phyloP scores from a whole-genome alignment of 176 grass and related monocot genomes.

The Pontederia crassipes region DNA sequence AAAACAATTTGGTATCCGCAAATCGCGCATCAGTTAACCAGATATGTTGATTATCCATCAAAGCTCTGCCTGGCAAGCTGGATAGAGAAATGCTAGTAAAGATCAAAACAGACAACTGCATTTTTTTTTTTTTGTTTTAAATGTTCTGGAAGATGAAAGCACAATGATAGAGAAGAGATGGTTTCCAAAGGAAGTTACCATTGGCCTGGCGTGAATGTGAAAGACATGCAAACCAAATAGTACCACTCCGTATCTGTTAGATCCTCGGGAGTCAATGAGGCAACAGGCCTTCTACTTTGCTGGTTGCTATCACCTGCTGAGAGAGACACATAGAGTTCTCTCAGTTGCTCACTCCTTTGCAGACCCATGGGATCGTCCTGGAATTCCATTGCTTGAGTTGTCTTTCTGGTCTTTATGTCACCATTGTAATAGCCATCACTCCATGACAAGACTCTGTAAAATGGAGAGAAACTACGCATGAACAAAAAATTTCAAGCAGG shows the following conservation, averaged over 20 bases:
- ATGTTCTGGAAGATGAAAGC: neutral
- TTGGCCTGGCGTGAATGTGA: constrained; percentile 48
- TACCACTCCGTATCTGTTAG: constrained; percentile 73
- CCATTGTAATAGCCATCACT: constrained; percentile 75
- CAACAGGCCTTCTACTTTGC: constrained; percentile 40
- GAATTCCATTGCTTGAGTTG: constrained; percentile 35
- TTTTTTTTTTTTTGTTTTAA: neutral
- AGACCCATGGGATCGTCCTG: constrained; percentile 39
- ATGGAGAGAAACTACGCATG: no score
- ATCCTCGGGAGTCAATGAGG: constrained; percentile 64
- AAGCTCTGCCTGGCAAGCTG: constrained; percentile 62
- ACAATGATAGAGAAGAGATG: neutral
- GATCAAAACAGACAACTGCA: neutral
- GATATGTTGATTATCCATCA: constrained; percentile 30
- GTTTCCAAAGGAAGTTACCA: constrained; percentile 26
- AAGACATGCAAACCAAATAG: constrained; percentile 86
- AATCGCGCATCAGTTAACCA: constrained; percentile 57
- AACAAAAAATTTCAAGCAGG: no score
- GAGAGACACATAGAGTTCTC: constrained; percentile 65
- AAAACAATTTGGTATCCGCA: constrained; percentile 35
- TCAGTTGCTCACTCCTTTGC: constrained; percentile 62
- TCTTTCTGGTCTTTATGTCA: constrained; percentile 75
- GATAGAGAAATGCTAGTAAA: neutral
- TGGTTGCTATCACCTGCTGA: constrained; percentile 36
- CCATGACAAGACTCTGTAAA: constrained; percentile 45